phyloP scores from a whole-genome alignment of 169 alveolate genomes.

The Toxoplasma gondii region DNA sequence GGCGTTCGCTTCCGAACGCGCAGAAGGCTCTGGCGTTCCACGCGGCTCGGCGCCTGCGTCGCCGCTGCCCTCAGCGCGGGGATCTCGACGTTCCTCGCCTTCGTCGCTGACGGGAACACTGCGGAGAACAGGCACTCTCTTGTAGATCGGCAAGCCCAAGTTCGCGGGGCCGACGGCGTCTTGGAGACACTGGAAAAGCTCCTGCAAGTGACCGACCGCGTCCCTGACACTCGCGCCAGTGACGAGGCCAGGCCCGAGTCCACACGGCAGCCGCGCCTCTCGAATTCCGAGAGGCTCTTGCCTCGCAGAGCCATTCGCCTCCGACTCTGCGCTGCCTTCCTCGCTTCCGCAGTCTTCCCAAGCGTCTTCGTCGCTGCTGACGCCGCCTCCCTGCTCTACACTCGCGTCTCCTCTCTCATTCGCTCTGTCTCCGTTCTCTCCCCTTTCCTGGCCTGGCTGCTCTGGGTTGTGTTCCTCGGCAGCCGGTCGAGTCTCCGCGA shows the following conservation, averaged over 20 bases:
- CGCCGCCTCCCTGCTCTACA: neutral
- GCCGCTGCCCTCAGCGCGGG: neutral
- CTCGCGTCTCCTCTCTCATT: conserved; percentile 8
- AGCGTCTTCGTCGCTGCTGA: neutral
- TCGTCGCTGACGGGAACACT: neutral
- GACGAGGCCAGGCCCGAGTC: neutral
- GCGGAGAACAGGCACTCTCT: conserved; percentile 24
- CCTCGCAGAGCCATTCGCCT: neutral
- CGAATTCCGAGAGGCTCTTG: neutral
- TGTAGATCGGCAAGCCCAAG: neutral
- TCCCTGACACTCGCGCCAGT: neutral
- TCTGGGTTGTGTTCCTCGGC: neutral
- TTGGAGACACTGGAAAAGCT: conserved; percentile 16
- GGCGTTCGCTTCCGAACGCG: no score
- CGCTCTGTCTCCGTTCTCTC: neutral
- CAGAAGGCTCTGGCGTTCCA: no score
- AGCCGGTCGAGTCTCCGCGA: neutral
- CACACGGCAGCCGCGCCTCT: neutral
- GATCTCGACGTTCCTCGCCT: neutral
- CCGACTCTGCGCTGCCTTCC: neutral
- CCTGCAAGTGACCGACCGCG: neutral
- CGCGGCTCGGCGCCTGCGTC: no score
- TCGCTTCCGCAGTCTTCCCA: neutral
- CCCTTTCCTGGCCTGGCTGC: no score
- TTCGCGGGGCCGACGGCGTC: conserved; percentile 3